These are phyloP conservation scores for Akanthomyces dipterigenus DNA, from an alignment of 2,329 filamentous ascomycete genomes.

Conservation along the genomic window DNA sequence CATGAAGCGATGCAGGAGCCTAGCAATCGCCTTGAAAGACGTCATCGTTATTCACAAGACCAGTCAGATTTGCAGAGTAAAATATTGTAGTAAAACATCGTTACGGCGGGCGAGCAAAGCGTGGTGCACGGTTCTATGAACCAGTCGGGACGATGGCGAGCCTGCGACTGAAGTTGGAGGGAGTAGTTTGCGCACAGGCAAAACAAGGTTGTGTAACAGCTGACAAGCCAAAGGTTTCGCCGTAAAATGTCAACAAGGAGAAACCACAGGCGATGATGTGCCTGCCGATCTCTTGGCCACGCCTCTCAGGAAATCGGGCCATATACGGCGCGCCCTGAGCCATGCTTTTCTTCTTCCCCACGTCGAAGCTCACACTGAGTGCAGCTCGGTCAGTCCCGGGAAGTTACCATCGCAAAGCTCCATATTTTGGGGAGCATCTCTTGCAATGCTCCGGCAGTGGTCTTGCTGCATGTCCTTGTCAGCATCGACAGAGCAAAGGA, in stretches of 20 bases:
- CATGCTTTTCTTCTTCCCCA: neutral
- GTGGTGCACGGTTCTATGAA: neutral
- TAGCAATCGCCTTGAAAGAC: too few species aligned
- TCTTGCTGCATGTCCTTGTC: too few species aligned
- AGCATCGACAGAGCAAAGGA: too few species aligned
- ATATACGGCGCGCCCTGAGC: neutral
- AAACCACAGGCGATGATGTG: neutral
- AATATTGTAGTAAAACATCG: too few species aligned
- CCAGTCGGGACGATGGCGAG: neutral
- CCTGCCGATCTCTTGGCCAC: neutral
- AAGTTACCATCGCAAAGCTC: neutral
- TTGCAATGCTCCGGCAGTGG: too few species aligned
- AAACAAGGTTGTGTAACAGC: neutral
- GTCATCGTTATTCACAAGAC: too few species aligned
- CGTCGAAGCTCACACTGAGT: neutral
- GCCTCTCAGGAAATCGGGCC: neutral
- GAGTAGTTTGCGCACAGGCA: too few species aligned
- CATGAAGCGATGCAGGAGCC: too few species aligned
- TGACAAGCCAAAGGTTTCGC: constrained; percentile 1
- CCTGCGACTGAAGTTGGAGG: neutral
- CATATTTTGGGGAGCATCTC: too few species aligned
- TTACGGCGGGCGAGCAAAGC: too few species aligned
- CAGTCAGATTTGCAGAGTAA: too few species aligned
- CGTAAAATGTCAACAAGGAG: neutral
- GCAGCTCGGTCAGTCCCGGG: neutral